Evolutionary conservation across 225 moss, liverwort and hornwort species (phyloP).

Genomic region (Antitrichia curtipendula): DNA sequence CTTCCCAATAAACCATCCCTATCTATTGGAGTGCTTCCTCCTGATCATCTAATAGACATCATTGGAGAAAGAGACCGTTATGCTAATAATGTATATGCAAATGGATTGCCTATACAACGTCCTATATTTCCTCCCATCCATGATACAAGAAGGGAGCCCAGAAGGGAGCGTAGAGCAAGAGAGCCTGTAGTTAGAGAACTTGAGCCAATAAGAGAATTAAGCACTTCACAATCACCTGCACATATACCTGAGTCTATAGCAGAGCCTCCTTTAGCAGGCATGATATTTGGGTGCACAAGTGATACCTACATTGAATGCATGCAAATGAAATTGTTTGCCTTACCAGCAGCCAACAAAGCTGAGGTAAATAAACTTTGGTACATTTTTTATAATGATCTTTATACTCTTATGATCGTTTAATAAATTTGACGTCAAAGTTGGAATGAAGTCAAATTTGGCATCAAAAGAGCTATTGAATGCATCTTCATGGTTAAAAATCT

Average conservation of each 20-base stretch:
- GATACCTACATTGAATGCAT: constrained; percentile 73
- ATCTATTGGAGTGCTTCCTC: background rate
- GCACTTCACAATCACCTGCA: constrained; percentile 6
- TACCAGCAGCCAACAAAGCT: constrained; percentile 41
- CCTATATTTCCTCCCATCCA: background rate
- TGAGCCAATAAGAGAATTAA: background rate
- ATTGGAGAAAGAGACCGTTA: background rate
- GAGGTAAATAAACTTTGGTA: background rate
- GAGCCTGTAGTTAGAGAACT: background rate
- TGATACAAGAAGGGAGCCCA: background rate
- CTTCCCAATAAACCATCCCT: background rate
- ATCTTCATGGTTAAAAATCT: background rate
- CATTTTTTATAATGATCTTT: background rate
- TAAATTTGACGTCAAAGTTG: background rate
- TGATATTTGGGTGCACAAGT: constrained; percentile 77
- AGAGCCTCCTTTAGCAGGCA: constrained; percentile 43
- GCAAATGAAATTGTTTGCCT: constrained; percentile 56
- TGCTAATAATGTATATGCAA: background rate
- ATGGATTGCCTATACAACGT: background rate
- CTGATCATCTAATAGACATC: background rate
- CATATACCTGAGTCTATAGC: background rate
- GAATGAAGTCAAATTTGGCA: background rate
- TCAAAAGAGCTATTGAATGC: background rate
- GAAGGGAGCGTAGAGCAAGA: background rate
- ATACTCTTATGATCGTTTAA: rapidly evolving